Evolutionary conservation across 2,329 filamentous ascomycete species (phyloP).

Genomic region (Colletotrichum sp.): DNA sequence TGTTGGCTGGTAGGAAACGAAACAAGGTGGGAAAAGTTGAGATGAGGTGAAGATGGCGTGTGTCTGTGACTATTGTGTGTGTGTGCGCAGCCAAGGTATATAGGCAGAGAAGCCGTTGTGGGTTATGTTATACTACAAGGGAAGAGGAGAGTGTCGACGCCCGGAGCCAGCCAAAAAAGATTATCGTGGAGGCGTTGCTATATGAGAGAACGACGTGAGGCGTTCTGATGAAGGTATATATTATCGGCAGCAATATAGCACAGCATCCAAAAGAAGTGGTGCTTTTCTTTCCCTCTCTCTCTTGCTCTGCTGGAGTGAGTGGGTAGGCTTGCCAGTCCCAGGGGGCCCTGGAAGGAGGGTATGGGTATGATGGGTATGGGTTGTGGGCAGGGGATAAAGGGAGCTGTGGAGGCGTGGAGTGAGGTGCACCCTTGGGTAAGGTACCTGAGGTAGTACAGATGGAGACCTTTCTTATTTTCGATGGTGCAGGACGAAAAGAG

Average conservation of each 20-base stretch:
- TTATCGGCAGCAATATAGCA: constrained; percentile 27
- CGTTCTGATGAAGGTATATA: constrained; percentile 26
- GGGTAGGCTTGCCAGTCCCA: background rate
- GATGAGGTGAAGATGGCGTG: constrained; percentile 13
- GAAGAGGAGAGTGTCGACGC: constrained; percentile 5
- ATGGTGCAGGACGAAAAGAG: constrained; percentile 9
- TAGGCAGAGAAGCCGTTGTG: background rate
- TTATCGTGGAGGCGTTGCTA: constrained; percentile 22
- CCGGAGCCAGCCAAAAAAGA: constrained; percentile 8
- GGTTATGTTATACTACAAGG: constrained; percentile 13
- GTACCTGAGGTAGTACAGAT: constrained; percentile 21
- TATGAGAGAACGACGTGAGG: constrained; percentile 18
- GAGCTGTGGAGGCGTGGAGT: constrained; percentile 25
- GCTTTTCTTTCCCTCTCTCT: background rate
- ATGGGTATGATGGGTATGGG: constrained; percentile 18
- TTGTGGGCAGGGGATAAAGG: constrained; percentile 21
- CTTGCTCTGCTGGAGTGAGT: constrained; percentile 1
- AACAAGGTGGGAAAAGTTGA: constrained; percentile 14
- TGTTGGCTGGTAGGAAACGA: constrained; percentile 10
- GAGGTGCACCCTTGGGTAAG: constrained; percentile 16
- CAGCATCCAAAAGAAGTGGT: constrained; percentile 21
- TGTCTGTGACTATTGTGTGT: background rate
- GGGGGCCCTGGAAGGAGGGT: constrained; percentile 12
- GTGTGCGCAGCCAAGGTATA: background rate
- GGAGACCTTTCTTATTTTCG: constrained; percentile 21